Base-by-base conservation (phyloP, 768 basidiomycete species). In the Agaricus subrufescens region DNA sequence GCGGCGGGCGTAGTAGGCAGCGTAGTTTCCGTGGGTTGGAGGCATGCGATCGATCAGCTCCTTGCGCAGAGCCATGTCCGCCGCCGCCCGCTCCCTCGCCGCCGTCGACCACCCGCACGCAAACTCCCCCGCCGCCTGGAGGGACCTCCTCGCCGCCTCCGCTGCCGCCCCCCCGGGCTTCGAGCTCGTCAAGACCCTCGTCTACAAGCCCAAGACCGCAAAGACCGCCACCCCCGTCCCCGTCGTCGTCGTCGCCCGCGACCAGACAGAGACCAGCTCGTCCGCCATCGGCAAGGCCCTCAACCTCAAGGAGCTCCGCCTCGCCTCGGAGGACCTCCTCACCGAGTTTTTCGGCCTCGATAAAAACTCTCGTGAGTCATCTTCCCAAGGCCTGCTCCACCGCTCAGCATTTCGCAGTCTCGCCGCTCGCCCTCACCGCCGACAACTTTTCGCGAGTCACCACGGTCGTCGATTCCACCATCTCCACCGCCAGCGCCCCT, bases 171-270 rank as follows among this genome's bases (percentile, higher is more conserved):
- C 87, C 1, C 73, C 72, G 46, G 74, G 76, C 14, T 90, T 87
- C 65, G 83, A 89, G 68, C 78, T 91, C 63, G 80, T 89, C 68
- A 94, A 94, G 70, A 90, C 89, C 47, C 86, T 95, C 62, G 87
- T 96, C 54, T 96, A 92, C 86, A 98, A 98, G 68, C 94, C 94
- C 31, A 95, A 95, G 72, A 93, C 94, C 2, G 88, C 94, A n/a
- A 97, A 97, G 70, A 81, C 83, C 0, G 91, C 89, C 6, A 83
- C 80, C 30, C 85, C 92, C 1, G 80, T 92, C 51, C 94, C 94
- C 7, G 85, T 98, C 56, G 79, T 98, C 61, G 86, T 95, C 57
- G 81, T 98, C 68, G 91, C 91, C 9, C 78, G 84, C 64, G 93
- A 96, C 65, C 77, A 80, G 27, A 91, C 91, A n/a, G 89, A 94